phyloP scores from a whole-genome alignment of 1,139 yeast species.

The Casaregolazyma lundiana region DNA sequence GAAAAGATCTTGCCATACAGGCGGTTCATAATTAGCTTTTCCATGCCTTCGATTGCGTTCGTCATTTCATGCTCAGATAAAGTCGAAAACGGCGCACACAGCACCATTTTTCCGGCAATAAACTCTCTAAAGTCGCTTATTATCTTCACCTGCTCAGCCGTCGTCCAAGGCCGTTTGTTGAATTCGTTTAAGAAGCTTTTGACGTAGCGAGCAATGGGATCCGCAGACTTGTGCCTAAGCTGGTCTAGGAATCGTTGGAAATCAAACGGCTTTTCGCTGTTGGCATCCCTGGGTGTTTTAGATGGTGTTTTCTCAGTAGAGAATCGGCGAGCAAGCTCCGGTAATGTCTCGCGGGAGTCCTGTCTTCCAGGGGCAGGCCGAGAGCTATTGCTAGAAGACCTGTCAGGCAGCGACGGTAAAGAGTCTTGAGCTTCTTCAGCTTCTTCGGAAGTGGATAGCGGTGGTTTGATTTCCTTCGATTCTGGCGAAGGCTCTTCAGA shows the following conservation, averaged over 20 bases:
- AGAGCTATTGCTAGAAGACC: neutral
- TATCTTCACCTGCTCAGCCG: constrained; percentile 72
- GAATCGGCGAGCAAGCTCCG: constrained; percentile 4
- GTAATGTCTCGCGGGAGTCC: neutral
- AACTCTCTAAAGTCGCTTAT: constrained; percentile 61
- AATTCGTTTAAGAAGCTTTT: constrained; percentile 74
- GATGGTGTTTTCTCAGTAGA: constrained; percentile 2
- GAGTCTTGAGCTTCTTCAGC: neutral
- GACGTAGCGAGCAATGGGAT: constrained; percentile 82
- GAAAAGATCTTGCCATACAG: constrained; percentile 75
- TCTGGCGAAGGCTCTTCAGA: too few species aligned
- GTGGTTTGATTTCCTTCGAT: too few species aligned
- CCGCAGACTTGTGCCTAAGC: constrained; percentile 70
- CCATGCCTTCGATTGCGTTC: constrained; percentile 87
- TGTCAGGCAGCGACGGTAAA: neutral
- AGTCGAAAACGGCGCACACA: constrained; percentile 69
- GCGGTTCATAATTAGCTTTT: constrained; percentile 86
- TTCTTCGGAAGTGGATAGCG: neutral
- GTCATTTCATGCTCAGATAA: constrained; percentile 58
- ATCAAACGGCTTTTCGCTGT: constrained; percentile 50
- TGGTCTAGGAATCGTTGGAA: constrained; percentile 75
- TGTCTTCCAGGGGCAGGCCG: neutral
- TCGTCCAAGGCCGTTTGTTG: constrained; percentile 64
- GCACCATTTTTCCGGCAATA: constrained; percentile 59
- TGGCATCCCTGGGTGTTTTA: constrained; percentile 12